Conservation (phyloP, 768 basidiomycete species). For the Mycena galericulata region DNA sequence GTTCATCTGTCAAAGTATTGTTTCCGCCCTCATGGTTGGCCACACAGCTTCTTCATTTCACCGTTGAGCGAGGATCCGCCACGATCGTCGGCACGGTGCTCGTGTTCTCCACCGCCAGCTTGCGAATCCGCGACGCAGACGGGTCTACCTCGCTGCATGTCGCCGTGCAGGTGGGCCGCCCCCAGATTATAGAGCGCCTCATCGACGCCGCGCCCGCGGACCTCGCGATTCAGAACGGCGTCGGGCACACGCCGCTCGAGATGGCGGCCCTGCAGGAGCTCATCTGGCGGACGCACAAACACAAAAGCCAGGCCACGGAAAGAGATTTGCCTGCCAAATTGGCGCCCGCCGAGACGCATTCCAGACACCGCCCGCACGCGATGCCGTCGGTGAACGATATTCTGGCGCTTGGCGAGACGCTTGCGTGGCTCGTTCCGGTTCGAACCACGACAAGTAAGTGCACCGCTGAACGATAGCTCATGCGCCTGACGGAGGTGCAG, state of each 20-base stretch:
- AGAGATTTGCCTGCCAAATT: too few relatives aligned
- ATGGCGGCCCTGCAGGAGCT: slow-evolving; percentile 46
- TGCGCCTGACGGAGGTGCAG: slow-evolving; percentile 5
- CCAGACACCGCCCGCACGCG: too few relatives aligned
- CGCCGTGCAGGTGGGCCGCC: slow-evolving; percentile 51
- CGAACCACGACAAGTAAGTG: too few relatives aligned
- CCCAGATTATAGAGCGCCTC: slow-evolving; percentile 53
- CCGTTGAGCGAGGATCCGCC: slow-evolving; percentile 52
- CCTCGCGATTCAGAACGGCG: slow-evolving; percentile 62
- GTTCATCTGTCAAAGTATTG: too few relatives aligned
- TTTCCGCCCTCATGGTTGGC: too few relatives aligned
- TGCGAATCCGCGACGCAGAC: slow-evolving; percentile 56
- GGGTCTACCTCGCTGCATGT: slow-evolving; percentile 65
- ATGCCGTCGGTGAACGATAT: too few relatives aligned
- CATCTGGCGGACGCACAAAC: slow-evolving; percentile 22
- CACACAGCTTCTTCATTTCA: slow-evolving; percentile 64
- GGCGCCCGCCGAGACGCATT: too few relatives aligned
- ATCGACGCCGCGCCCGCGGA: slow-evolving; percentile 52
- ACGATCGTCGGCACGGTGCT: slow-evolving; percentile 51
- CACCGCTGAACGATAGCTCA: not conserved
- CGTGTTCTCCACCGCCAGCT: slow-evolving; percentile 48
- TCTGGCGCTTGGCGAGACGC: not conserved
- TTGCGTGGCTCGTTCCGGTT: not conserved
- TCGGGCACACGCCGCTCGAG: slow-evolving; percentile 55
- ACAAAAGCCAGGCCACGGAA: not conserved